A percentile compares a stretch with the other conserved stretches of the same genome.
phyloP scores from a whole-genome alignment of 108 stramenopile genomes.

The Cyclostephanos tholiformis region DNA sequence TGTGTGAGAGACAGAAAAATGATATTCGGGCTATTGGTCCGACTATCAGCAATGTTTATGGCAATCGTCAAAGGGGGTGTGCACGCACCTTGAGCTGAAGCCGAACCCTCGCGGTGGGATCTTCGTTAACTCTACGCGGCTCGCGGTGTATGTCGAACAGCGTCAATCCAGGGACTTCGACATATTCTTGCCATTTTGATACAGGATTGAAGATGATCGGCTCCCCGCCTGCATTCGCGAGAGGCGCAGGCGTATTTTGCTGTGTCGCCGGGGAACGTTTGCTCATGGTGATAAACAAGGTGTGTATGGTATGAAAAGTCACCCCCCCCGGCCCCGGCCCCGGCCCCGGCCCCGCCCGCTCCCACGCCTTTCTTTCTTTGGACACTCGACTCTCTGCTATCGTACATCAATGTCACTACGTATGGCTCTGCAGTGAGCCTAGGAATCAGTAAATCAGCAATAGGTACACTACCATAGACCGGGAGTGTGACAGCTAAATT shows the following conservation, averaged over 20 bases:
- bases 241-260: not conserved
- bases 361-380: too few relatives aligned
- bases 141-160: constrained; percentile 61
- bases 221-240: constrained; percentile 1
- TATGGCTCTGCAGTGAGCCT: too few relatives aligned
- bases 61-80: not conserved
- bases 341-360: too few relatives aligned
- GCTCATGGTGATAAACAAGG: not conserved
- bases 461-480: too few relatives aligned
- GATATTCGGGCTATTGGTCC: not conserved
- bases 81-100: constrained; percentile 31
- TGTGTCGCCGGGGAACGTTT: constrained; percentile 2
- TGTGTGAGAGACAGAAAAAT: not conserved
- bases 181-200: constrained; percentile 56
- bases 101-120: constrained; percentile 24
- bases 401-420: too few relatives aligned
- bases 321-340: too few relatives aligned
- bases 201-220: constrained; percentile 38
- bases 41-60: not conserved
- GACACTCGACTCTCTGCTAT: too few relatives aligned
- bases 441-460: too few relatives aligned
- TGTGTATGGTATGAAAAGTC: too few relatives aligned
- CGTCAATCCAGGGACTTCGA: constrained; percentile 53
- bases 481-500: too few relatives aligned
- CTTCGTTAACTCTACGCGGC: constrained; percentile 32